These are phyloP conservation scores for Diaporthe velutina DNA, from an alignment of 2,329 filamentous ascomycete species.

Conservation along the genomic window DNA sequence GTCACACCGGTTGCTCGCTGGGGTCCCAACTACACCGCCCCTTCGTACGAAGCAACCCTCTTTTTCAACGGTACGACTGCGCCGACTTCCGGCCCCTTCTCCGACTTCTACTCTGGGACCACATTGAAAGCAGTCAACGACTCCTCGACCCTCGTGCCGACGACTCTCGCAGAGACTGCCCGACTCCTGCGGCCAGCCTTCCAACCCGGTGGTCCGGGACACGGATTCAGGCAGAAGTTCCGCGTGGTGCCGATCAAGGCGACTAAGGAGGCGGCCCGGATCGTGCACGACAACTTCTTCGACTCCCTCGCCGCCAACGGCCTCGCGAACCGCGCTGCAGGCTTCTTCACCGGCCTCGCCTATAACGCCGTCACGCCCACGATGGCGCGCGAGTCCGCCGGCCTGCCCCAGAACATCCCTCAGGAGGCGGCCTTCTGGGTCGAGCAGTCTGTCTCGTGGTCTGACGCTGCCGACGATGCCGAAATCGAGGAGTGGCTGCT, in stretches of 20 bases:
- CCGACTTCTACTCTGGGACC: slow-evolving; percentile 18
- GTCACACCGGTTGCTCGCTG: slow-evolving; percentile 8
- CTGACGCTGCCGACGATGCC: background rate
- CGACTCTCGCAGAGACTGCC: background rate
- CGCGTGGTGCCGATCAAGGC: slow-evolving; percentile 22
- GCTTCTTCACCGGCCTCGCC: slow-evolving; percentile 22
- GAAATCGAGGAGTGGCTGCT: slow-evolving; percentile 11
- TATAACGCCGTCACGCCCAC: slow-evolving; percentile 17
- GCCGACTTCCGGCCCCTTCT: slow-evolving; percentile 12
- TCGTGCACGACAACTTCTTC: slow-evolving; percentile 31
- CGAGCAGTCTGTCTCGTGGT: slow-evolving; percentile 25
- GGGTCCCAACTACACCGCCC: background rate
- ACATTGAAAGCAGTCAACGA: background rate
- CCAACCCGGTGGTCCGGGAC: background rate
- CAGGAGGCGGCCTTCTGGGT: slow-evolving; percentile 14
- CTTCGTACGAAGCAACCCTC: slow-evolving; percentile 17
- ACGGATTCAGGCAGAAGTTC: slow-evolving; percentile 8
- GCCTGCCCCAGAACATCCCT: background rate
- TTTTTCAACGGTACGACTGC: slow-evolving; percentile 32
- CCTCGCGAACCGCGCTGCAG: background rate
- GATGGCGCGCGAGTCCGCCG: background rate
- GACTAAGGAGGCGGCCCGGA: slow-evolving; percentile 13
- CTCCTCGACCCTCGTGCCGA: background rate
- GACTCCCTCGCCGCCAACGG: background rate
- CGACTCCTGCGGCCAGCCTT: background rate